These are phyloP conservation scores for Isoetes engelmannii DNA, from an alignment of 83 land plant species.

Conservation along the genomic window DNA sequence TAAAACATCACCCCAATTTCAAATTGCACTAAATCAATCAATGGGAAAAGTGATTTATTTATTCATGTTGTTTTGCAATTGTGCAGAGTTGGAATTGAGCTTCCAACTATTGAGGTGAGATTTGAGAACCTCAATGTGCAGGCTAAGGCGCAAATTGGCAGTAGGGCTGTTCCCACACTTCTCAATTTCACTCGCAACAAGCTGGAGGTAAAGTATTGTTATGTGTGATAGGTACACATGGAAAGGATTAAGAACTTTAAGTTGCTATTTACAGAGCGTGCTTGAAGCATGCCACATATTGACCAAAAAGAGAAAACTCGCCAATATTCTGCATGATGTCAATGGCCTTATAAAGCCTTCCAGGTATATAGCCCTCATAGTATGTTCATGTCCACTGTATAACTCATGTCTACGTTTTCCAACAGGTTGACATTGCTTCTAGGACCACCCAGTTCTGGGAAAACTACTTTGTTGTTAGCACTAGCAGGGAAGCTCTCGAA, in stretches of 20 bases:
- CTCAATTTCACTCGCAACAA: constrained; percentile 32
- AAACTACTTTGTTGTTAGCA: background rate
- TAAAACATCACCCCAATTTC: background rate
- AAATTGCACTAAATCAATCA: too few relatives aligned
- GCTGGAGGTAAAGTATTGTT: constrained; percentile 27
- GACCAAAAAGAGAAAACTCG: background rate
- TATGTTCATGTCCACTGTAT: background rate
- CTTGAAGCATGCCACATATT: background rate
- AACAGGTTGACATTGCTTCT: constrained; percentile 4
- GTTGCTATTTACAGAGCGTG: background rate
- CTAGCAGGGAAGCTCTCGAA: background rate
- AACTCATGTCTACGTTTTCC: background rate
- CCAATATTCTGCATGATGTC: constrained; percentile 1
- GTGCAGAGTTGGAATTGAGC: constrained; percentile 37
- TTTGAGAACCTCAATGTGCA: constrained; percentile 37
- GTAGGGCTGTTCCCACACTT: constrained; percentile 55
- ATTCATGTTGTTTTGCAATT: background rate
- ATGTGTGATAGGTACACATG: background rate
- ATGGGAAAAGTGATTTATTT: background rate
- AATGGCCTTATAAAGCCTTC: constrained; percentile 3
- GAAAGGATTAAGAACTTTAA: background rate
- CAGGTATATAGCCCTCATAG: background rate
- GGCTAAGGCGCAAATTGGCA: constrained; percentile 43
- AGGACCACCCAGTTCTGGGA: constrained; percentile 6
- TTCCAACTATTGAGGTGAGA: constrained; percentile 54